phyloP scores from a whole-genome alignment of 2,329 filamentous ascomycete species.

The Orbilia javanica region DNA sequence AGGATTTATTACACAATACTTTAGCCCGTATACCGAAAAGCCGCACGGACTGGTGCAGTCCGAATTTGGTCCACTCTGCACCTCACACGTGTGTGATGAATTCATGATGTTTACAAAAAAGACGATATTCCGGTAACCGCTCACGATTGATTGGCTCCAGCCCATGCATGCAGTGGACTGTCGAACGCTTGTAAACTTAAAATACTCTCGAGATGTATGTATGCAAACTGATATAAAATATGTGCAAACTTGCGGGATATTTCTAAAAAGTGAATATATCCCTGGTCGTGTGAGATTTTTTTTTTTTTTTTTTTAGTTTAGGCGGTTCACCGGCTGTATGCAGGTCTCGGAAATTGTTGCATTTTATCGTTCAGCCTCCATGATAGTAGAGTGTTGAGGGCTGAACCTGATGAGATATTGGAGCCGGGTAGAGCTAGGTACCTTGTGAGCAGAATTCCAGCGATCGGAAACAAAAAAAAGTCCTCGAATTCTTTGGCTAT shows the following conservation, averaged over 20 bases:
- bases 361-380: slow-evolving; percentile 9
- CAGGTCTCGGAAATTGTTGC: slow-evolving; percentile 27
- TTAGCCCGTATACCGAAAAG: slow-evolving; percentile 1
- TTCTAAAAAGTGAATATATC: slow-evolving; percentile 17
- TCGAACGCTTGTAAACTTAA: not conserved
- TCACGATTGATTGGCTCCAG: not conserved
- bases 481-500: not conserved
- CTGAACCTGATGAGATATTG: too few species aligned
- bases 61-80: slow-evolving; percentile 35
- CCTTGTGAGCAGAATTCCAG: not conserved
- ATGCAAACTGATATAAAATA: slow-evolving; percentile 31
- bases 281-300: slow-evolving; percentile 1
- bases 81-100: slow-evolving; percentile 44
- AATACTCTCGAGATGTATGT: not conserved
- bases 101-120: slow-evolving; percentile 3
- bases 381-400: not conserved
- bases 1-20: not conserved
- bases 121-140: not conserved
- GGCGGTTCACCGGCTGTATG: slow-evolving; percentile 43
- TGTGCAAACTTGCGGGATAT: slow-evolving; percentile 35
- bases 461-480: not conserved
- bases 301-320: slow-evolving; percentile 23
- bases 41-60: slow-evolving; percentile 22
- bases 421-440: not conserved
- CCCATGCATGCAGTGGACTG: too few species aligned